Percentiles rank a stretch among this genome's conserved stretches.
Evolutionary conservation across 1,284 basidiomycete genomes (phyloP).

Genomic region (Boletus smithii): DNA sequence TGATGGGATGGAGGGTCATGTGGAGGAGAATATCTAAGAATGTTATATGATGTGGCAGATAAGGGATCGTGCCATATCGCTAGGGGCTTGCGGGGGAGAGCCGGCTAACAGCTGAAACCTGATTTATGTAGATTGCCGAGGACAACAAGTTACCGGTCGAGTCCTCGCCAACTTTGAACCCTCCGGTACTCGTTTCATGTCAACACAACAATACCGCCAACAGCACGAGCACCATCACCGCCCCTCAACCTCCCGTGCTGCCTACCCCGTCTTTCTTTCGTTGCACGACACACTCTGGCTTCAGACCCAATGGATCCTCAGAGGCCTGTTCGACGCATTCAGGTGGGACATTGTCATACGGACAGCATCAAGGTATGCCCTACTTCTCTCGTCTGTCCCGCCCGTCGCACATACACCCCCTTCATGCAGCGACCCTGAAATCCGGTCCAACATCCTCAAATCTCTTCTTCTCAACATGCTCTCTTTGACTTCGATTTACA

Average conservation of each 20-base stretch:
- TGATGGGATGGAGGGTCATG: too few species aligned
- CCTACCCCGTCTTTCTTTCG: slow-evolving; percentile 68
- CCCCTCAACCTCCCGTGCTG: slow-evolving; percentile 39
- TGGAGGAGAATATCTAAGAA: too few species aligned
- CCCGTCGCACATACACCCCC: slow-evolving; percentile 7
- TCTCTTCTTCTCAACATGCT: slow-evolving; percentile 67
- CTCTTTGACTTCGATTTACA: slow-evolving; percentile 66
- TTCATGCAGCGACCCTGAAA: slow-evolving; percentile 72
- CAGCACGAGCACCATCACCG: slow-evolving; percentile 8
- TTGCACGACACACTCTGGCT: slow-evolving; percentile 55
- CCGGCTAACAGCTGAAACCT: slow-evolving; percentile 3
- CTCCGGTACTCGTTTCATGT: slow-evolving; percentile 24
- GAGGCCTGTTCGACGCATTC: slow-evolving; percentile 67
- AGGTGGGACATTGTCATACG: slow-evolving; percentile 64
- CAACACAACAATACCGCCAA: slow-evolving; percentile 13
- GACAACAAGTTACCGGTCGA: too few species aligned
- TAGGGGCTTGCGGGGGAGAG: slow-evolving; percentile 13
- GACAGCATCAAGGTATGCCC: slow-evolving; percentile 46
- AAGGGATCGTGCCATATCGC: too few species aligned
- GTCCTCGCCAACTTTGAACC: background rate
- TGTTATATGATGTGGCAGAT: too few species aligned
- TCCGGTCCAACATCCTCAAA: slow-evolving; percentile 69
- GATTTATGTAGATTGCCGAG: background rate
- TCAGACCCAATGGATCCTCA: slow-evolving; percentile 55
- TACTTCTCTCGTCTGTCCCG: slow-evolving; percentile 6